phyloP scores from a whole-genome alignment of 2,329 filamentous ascomycete genomes.

The Pseudopithomyces maydicus region DNA sequence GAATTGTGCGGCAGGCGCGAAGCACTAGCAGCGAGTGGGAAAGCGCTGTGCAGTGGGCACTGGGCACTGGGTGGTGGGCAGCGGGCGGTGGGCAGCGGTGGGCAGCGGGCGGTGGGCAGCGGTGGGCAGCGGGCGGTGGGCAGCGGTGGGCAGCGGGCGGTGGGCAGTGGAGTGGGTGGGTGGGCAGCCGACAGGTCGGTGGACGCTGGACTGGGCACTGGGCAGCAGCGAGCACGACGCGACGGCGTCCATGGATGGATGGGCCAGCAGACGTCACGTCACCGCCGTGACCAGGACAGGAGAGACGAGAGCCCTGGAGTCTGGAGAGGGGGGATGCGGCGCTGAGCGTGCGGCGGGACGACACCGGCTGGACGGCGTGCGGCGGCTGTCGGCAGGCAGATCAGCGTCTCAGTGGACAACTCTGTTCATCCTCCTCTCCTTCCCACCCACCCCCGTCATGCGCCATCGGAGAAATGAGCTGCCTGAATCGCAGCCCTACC shows the following conservation, averaged over 20 bases:
- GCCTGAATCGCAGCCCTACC: constrained; percentile 5
- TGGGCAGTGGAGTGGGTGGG: too few species aligned
- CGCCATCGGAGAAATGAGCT: constrained; percentile 4
- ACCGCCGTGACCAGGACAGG: not conserved
- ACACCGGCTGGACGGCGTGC: not conserved
- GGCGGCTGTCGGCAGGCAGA: constrained; percentile 9
- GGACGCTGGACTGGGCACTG: too few species aligned
- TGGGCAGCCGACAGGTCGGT: too few species aligned
- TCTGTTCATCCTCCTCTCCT: constrained; percentile 12
- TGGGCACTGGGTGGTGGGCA: not conserved
- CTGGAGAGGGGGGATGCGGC: too few species aligned
- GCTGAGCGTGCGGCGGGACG: not conserved
- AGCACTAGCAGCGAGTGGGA: not conserved
- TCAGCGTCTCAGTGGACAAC: constrained; percentile 7
- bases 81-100: not conserved
- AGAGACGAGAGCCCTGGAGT: too few species aligned
- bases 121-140: too few species aligned
- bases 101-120: too few species aligned
- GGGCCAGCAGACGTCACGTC: too few species aligned
- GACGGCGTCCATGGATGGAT: not conserved
- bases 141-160: not conserved
- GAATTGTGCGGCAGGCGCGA: constrained; percentile 1
- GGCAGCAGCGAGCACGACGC: too few species aligned
- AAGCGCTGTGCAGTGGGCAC: not conserved
- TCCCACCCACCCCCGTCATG: constrained; percentile 1